phyloP scores from a whole-genome alignment of 148 eudicot species.

The Rhododendron kiyosumense region DNA sequence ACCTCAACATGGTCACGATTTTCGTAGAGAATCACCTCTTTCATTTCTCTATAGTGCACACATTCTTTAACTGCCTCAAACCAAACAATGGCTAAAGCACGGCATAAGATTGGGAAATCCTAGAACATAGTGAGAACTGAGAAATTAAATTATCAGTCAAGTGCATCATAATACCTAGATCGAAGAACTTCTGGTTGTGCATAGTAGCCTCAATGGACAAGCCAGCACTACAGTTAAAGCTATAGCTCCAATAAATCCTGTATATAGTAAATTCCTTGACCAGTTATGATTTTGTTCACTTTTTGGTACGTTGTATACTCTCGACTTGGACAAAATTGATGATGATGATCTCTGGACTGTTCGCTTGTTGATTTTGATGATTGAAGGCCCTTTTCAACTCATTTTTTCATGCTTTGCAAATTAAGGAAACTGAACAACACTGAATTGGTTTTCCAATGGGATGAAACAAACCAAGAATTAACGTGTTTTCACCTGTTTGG shows the following conservation, averaged over 20 bases:
- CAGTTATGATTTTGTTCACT: too few relatives aligned
- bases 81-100: not conserved
- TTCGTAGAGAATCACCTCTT: conserved; percentile 16
- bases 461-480: not conserved
- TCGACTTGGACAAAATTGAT: too few relatives aligned
- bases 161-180: not conserved
- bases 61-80: conserved; percentile 52
- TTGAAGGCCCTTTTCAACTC: not conserved
- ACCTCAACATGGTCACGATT: not conserved
- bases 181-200: not conserved
- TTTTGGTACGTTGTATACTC: too few relatives aligned
- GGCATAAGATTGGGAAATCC: conserved; percentile 1
- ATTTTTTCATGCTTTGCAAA: not conserved
- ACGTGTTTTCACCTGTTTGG: not conserved
- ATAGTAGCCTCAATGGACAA: not conserved
- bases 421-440: not conserved
- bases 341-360: too few relatives aligned
- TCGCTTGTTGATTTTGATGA: not conserved
- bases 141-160: not conserved
- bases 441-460: not conserved
- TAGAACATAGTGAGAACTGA: not conserved
- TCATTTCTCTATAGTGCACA: conserved; percentile 58
- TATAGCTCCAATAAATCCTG: not conserved
- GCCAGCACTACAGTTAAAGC: not conserved
- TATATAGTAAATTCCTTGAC: not conserved